Percentiles rank a stretch among this genome's conserved stretches.
These are phyloP conservation scores for Fusarium bactridioides DNA, from an alignment of 2,329 filamentous ascomycete species.

Conservation along the genomic window DNA sequence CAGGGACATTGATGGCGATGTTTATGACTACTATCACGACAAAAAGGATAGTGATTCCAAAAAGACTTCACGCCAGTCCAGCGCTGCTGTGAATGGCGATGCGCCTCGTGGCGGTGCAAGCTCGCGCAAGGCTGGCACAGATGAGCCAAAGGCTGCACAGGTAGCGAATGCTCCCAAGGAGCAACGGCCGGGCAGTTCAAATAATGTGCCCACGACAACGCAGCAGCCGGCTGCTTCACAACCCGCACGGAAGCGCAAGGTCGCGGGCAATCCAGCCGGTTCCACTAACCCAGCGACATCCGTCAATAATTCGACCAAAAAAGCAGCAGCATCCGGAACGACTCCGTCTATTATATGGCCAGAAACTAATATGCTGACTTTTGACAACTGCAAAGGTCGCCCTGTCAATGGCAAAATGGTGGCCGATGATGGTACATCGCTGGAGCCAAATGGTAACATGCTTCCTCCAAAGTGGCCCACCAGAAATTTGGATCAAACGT, in stretches of 20 bases:
- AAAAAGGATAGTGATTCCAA: conserved; percentile 64
- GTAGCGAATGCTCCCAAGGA: conserved; percentile 51
- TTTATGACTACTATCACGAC: conserved; percentile 72
- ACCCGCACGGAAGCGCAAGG: conserved; percentile 85
- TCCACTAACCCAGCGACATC: conserved; percentile 34
- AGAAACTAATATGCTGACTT: conserved; percentile 88
- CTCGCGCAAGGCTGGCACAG: conserved; percentile 53
- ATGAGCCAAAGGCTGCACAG: conserved; percentile 50
- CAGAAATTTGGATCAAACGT: conserved; percentile 34
- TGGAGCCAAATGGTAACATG: conserved; percentile 80
- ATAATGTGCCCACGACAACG: conserved; percentile 51
- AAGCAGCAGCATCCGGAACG: conserved; percentile 41
- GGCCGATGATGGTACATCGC: conserved; percentile 87
- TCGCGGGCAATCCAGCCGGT: conserved; percentile 54
- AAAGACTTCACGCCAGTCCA: conserved; percentile 61
- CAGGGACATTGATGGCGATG: conserved; percentile 86
- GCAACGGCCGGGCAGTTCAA: conserved; percentile 38
- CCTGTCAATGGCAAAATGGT: conserved; percentile 80
- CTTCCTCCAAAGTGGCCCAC: conserved; percentile 21
- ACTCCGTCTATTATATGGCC: conserved; percentile 54
- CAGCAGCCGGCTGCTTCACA: conserved; percentile 57
- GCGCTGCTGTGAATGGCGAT: conserved; percentile 50
- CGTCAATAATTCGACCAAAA: conserved; percentile 37
- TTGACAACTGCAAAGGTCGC: conserved; percentile 73
- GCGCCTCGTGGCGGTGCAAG: conserved; percentile 45